These are phyloP conservation scores for Botrytis byssoidea DNA, from an alignment of 2,329 filamentous ascomycete species.

Conservation along the genomic window DNA sequence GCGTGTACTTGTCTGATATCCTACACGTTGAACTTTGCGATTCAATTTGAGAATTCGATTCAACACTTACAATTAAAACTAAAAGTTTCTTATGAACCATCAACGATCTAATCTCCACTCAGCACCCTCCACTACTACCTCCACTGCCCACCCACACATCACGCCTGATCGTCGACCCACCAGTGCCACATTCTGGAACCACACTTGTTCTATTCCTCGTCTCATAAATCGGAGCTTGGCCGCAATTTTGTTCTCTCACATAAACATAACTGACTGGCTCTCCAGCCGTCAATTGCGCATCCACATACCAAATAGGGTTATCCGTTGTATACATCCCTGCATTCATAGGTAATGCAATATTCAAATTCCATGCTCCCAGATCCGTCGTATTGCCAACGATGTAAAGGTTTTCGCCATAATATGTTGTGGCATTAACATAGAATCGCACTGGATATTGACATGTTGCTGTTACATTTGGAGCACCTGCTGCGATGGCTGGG, in stretches of 20 bases:
- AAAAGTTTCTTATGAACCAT: background rate
- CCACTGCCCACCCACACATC: slow-evolving; percentile 43
- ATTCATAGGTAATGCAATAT: slow-evolving; percentile 40
- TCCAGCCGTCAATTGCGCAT: slow-evolving; percentile 44
- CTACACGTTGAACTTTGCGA: background rate
- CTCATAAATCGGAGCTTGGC: slow-evolving; percentile 47
- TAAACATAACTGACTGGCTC: slow-evolving; percentile 48
- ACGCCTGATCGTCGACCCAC: slow-evolving; percentile 37
- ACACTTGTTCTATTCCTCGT: slow-evolving; percentile 44
- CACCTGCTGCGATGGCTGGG: slow-evolving; percentile 47
- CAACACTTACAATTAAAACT: background rate
- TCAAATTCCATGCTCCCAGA: slow-evolving; percentile 45
- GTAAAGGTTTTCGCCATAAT: slow-evolving; percentile 49
- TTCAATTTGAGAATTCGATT: background rate
- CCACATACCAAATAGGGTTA: slow-evolving; percentile 47
- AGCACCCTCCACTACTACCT: slow-evolving; percentile 36
- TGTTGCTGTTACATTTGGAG: slow-evolving; percentile 33
- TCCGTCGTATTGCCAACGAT: slow-evolving; percentile 45
- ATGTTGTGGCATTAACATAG: slow-evolving; percentile 47
- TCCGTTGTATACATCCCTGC: slow-evolving; percentile 45
- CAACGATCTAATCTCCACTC: background rate
- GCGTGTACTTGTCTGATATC: background rate
- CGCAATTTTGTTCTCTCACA: slow-evolving; percentile 46
- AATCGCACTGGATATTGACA: slow-evolving; percentile 44
- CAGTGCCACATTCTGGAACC: slow-evolving; percentile 41